Percentiles rank a stretch among this genome's conserved stretches.
Evolutionary conservation across 352 stramenopile species (phyloP).

Genomic region (Phytopythium aichiense): DNA sequence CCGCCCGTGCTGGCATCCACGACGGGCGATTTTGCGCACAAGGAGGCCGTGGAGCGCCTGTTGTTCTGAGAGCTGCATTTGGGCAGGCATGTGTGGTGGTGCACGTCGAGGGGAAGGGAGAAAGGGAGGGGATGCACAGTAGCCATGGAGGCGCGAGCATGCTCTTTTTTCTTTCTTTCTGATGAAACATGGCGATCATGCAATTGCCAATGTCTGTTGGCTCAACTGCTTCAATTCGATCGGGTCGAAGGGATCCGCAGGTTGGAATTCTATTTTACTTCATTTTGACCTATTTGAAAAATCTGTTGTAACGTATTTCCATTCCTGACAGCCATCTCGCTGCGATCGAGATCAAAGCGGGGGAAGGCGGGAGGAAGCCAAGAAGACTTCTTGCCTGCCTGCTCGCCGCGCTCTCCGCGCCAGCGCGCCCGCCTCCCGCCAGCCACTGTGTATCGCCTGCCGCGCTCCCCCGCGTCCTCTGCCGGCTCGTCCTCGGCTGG

Average conservation of each 20-base stretch:
- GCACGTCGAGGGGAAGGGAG: neutral
- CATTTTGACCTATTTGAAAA: no score
- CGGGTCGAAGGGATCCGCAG: no score
- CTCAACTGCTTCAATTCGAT: no score
- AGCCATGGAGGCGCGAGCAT: no score
- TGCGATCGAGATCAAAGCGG: no score
- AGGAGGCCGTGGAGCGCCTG: constrained; percentile 21
- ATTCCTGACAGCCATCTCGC: no score
- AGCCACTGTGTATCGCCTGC: constrained; percentile 8
- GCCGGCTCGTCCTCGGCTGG: neutral
- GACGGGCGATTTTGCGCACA: constrained; percentile 21
- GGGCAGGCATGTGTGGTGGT: neutral
- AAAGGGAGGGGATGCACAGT: neutral
- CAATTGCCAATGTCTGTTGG: no score
- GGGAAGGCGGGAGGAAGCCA: no score
- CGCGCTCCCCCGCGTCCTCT: constrained; percentile 3
- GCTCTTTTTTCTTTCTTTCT: no score
- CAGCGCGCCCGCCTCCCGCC: neutral
- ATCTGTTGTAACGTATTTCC: no score
- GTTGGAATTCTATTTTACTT: no score
- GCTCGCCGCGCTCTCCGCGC: neutral
- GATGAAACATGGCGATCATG: no score
- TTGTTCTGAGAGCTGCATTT: constrained; percentile 17
- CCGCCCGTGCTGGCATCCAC: constrained; percentile 38
- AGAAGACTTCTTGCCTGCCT: neutral